Evolutionary conservation across 805 yeast species (phyloP), one percentile per base, ranked within the genome.

Genomic region (Zygotorulaspora sp.): DNA sequence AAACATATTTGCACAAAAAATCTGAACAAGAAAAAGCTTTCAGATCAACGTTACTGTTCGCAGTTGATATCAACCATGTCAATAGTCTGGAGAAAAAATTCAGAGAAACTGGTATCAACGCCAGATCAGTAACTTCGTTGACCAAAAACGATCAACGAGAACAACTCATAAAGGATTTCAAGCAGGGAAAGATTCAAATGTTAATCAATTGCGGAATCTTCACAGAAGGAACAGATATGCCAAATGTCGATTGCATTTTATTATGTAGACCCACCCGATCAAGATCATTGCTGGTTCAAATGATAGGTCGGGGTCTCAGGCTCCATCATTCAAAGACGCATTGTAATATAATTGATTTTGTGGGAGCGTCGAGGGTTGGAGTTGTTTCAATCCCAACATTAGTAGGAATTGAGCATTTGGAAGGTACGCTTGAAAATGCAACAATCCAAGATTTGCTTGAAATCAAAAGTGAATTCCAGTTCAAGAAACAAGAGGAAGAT

Each of bases 181-280:
- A 69, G 43, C 49, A 62, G 0, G 88, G 92, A 0, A 55, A 70
- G 11, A 68, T 85, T 13, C 76, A 80, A 4, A 94, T 90, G 0
- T 61, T 89, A 20, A 72, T 92, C 64, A 90, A 90, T 54, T 92
- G 95, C 57, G 86, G 83, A 12, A 85, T 89, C 5, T 81, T 90
- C 50, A 89, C 96, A 0, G 97, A 89, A 58, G 97, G 97, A 0
- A 87, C 97, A 0, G 97, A 89, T 62, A 79, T 90, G 13, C 97
- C 97, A 2, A 79, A 79, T 44, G 82, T 88, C 40, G 97, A 89
- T 53, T 79, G 87, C 20, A 65, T 89, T 9, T 67, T 89, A 19
- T 59, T 89, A 21, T 83, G 85, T 3, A 65, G 96, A 22, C 96
- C 96, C 1, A 84, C 96, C 0, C 71, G 71, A 41, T 88, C 96